Conservation (phyloP, 1,284 basidiomycete species). For the Austroboletus rostrupii region DNA sequence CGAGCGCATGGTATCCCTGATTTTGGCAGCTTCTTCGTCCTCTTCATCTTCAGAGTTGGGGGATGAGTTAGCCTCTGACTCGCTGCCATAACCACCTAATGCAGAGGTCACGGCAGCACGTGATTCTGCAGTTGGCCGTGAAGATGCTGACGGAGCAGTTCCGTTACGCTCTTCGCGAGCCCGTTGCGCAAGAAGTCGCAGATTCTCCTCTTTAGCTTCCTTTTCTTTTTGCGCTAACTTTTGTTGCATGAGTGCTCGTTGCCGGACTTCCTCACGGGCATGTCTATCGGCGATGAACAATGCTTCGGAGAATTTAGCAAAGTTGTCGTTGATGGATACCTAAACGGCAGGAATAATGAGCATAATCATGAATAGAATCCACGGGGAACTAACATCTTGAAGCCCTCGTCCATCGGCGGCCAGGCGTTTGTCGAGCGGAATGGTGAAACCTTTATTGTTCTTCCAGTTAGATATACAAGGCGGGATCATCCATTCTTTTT, state of each 20-base stretch:
- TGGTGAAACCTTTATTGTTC: constrained; percentile 99
- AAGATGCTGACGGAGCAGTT: constrained; percentile 48
- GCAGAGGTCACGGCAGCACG: constrained; percentile 70
- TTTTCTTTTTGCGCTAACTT: constrained; percentile 98
- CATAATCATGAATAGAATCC: background rate
- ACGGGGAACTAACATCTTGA: constrained; percentile 77
- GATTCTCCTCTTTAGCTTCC: constrained; percentile 90
- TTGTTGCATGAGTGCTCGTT: constrained; percentile 96
- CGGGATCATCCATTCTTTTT: constrained; percentile 99
- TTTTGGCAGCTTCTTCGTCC: constrained; percentile 81
- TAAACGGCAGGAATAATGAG: constrained; percentile 31
- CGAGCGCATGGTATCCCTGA: constrained; percentile 86
- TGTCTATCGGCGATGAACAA: constrained; percentile 96
- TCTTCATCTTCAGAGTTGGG: constrained; percentile 48
- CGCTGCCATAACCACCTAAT: constrained; percentile 84
- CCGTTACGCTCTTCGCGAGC: constrained; percentile 93
- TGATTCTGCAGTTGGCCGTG: constrained; percentile 54
- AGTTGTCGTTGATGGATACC: constrained; percentile 98
- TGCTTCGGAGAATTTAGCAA: constrained; percentile 97
- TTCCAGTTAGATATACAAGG: constrained; percentile 99
- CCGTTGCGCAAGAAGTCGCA: constrained; percentile 90
- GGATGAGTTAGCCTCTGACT: constrained; percentile 52
- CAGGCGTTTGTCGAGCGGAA: constrained; percentile 96
- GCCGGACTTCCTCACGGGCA: constrained; percentile 95
- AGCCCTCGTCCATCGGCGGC: constrained; percentile 96